Base-by-base conservation (phyloP, 495 filamentous ascomycete species). In the Neurospora sp. region DNA sequence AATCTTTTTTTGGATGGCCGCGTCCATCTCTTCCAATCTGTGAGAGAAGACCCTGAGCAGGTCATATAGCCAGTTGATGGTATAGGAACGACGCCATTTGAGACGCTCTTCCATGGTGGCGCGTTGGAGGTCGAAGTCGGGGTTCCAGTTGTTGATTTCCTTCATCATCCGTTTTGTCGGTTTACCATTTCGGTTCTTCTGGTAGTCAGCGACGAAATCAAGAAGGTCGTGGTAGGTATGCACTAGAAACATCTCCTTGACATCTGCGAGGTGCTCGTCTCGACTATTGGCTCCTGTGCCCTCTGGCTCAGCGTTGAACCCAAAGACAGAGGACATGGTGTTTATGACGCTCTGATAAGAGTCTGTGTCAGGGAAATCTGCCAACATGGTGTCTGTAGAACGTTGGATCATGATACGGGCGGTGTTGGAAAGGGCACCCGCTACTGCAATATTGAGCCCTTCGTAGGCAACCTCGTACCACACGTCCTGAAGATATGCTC, bases 61-160 rank as follows among this genome's bases (percentile, higher is more conserved):
- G 69, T 86, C 83, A 73, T 86, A 86, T 2, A 87, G 82, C 84
- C 83, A 85, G 77, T 85, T 86, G 75, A 87, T 83, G 48, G 81
- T 83, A 69, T 86, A 87, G 2, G 75, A 71, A 7, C 83, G 80
- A 18, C 85, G 82, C 84, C 85, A 86, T 37, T 78, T 75, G 31
- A 81, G 39, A n/a, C 82, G 75, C 42, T 85, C 73, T 35, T 80
- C 72, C 38, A 83, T 77, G 59, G 71, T 82, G 5, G 82, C 80
- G 14, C 68, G 38, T 71, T 78, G 72, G 37, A 86, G 81, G 68
- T 87, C 75, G 41, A 86, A 73, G 4, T 80, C 77, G 6, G 84
- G 82, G 70, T 86, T 73, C 84, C 83, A 86, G 71, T 81, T 71
- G 22, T 74, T 53, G 39, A 86, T 80, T 69, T 83, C 71, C 6